Evolutionary conservation across 352 stramenopile species (phyloP).

Genomic region (Saprolegnia diclina): DNA sequence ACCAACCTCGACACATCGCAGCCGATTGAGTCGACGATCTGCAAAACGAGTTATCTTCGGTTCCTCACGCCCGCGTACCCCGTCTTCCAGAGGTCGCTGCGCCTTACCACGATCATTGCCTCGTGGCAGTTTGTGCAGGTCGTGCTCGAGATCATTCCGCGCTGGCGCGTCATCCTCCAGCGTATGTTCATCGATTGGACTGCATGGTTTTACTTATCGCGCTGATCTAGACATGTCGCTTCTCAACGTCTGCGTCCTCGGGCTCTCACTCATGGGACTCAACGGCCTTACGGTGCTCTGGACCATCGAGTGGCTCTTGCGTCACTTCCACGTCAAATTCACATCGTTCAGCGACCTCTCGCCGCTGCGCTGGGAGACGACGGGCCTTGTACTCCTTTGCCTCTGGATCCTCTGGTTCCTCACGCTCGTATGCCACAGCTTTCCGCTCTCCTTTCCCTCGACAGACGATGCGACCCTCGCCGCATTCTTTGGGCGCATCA

Average conservation of each 20-base stretch:
- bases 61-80: slow-evolving; percentile 75
- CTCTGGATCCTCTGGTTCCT: slow-evolving; percentile 83
- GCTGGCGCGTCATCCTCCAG: slow-evolving; percentile 35
- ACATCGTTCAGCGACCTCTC: slow-evolving; percentile 64
- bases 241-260: slow-evolving; percentile 48
- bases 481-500: slow-evolving; percentile 49
- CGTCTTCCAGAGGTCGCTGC: slow-evolving; percentile 75
- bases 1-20: slow-evolving; percentile 23
- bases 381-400: slow-evolving; percentile 68
- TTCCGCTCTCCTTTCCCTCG: slow-evolving; percentile 2
- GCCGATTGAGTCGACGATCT: slow-evolving; percentile 36
- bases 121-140: slow-evolving; percentile 83
- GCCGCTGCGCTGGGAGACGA: slow-evolving; percentile 70
- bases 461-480: slow-evolving; percentile 14
- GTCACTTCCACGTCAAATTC: slow-evolving; percentile 60
- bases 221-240: slow-evolving; percentile 26
- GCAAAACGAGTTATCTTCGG: slow-evolving; percentile 79
- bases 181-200: slow-evolving; percentile 10
- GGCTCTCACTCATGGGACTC: slow-evolving; percentile 49
- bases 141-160: slow-evolving; percentile 72
- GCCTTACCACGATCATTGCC: slow-evolving; percentile 69
- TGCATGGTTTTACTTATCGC: background rate
- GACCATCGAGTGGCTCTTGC: slow-evolving; percentile 67
- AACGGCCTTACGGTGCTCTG: slow-evolving; percentile 62
- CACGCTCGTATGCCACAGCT: slow-evolving; percentile 34